Conservation (phyloP, 1,284 basidiomycete species). For the Jaminaea rosea region DNA sequence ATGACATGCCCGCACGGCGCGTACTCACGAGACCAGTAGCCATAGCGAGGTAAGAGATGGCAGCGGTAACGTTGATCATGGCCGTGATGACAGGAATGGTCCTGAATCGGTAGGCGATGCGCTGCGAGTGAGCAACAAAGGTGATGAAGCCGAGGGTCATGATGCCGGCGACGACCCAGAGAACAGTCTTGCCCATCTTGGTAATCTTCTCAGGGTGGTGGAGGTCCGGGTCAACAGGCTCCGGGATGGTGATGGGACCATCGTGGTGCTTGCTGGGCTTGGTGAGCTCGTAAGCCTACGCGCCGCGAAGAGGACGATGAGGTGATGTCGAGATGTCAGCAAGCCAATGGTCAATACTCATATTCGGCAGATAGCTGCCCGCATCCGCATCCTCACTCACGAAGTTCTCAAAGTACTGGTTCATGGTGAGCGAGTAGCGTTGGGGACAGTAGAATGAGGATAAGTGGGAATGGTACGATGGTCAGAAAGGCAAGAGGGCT, state of each 20-base stretch:
- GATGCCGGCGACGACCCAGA: conserved; percentile 32
- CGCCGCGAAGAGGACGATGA: too few species aligned
- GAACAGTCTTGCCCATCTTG: conserved; percentile 16
- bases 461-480: too few species aligned
- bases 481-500: too few species aligned
- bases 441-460: too few species aligned
- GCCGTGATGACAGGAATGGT: conserved; percentile 30
- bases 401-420: too few species aligned
- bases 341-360: too few species aligned
- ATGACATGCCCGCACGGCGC: too few species aligned
- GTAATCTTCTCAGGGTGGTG: conserved; percentile 1
- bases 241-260: neutral
- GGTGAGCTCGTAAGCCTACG: too few species aligned
- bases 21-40: conserved; percentile 29
- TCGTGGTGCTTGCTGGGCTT: neutral
- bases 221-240: neutral
- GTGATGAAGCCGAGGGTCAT: conserved; percentile 24
- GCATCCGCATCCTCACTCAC: too few species aligned
- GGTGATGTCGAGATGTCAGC: too few species aligned
- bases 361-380: too few species aligned
- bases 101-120: conserved; percentile 34
- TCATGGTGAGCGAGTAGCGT: too few species aligned
- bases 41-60: conserved; percentile 35
- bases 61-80: conserved; percentile 29
- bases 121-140: conserved; percentile 28